Base-by-base conservation (phyloP, 164 flowering plant genomes). In the Chimonanthus salicifolius region DNA sequence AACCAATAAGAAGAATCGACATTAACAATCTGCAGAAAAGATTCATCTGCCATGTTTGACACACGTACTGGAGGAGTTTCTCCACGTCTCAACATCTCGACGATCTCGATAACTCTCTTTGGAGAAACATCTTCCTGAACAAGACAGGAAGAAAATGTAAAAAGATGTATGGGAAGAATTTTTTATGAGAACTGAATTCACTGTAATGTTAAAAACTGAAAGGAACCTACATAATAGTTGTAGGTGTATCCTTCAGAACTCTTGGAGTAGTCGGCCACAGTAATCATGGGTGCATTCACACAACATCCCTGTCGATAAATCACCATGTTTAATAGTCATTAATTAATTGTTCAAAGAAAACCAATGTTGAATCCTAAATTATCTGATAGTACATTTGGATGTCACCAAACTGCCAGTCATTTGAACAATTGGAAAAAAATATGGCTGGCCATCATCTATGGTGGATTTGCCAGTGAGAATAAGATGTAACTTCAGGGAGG, bases 261-360 rank as follows among this genome's bases (percentile, higher is more conserved):
- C 71, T 87, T 90, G 71, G 99, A 90, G 84, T 96, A 96, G 81
- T 96, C 99, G 47, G 97, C 99, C 58, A 96, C 97, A 3, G 98
- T 89, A 49, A 96, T 94, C 99, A 96, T 96, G 9, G 99, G 99
- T 83, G 99, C 99, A 87, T 96, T 96, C 66, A 96, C 99, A 80
- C 99, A 96, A 66, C 90, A 86, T 70, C 99, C 99, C 99, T 92
- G 90, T 77, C 76, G 47, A 75, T 49, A 71, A 48, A 13, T 54
- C n/a, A n/a, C 60, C 11, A 13, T 54, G 11, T n/a, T 3, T 13
- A 54, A 54, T 13, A 7, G 60, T 54, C 16, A 54, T 54, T 33
- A 33, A 33, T 33, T 33, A 33, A 33, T 54, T 54, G 60, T 54
- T 54, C 11, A 13, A 54, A 54, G 16, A 54, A 54, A 4, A 54